Conservation (phyloP, 2,329 filamentous ascomycete species). For the Colletotrichum orchidophilum region DNA sequence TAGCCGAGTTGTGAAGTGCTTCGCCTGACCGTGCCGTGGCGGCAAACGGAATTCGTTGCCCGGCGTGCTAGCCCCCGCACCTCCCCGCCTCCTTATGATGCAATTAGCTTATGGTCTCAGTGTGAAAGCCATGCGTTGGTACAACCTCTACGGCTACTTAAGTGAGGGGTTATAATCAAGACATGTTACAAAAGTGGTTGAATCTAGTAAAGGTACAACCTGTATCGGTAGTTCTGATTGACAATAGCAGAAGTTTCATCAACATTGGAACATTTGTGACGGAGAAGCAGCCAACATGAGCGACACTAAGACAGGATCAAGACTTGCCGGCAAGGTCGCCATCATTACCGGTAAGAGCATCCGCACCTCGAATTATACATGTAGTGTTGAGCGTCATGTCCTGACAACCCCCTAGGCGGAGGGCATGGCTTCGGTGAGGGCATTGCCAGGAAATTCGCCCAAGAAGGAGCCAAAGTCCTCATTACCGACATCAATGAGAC, state of each 20-base stretch:
- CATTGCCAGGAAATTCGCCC: constrained; percentile 66
- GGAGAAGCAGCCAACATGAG: not conserved
- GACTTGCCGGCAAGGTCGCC: constrained; percentile 21
- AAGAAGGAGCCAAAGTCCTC: constrained; percentile 69
- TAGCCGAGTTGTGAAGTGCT: not conserved
- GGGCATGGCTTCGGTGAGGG: constrained; percentile 67
- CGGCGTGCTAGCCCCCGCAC: constrained; percentile 22
- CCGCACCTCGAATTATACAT: too few relatives aligned
- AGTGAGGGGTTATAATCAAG: not conserved
- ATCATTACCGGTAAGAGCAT: constrained; percentile 9
- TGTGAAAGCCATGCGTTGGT: not conserved
- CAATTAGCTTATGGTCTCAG: not conserved
- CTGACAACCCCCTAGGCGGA: constrained; percentile 7
- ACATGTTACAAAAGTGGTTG: not conserved
- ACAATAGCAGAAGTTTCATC: not conserved
- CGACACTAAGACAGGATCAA: not conserved
- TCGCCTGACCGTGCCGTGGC: not conserved
- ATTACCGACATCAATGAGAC: constrained; percentile 68
- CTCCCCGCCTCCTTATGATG: constrained; percentile 28
- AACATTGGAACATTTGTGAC: not conserved
- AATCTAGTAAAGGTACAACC: too few relatives aligned
- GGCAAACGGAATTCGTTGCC: constrained; percentile 26
- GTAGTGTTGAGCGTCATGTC: not conserved
- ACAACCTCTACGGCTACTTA: not conserved
- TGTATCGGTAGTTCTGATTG: not conserved